Conservation (phyloP, 2,329 filamentous ascomycete genomes). For the Allantophomopsis cytisporea region DNA sequence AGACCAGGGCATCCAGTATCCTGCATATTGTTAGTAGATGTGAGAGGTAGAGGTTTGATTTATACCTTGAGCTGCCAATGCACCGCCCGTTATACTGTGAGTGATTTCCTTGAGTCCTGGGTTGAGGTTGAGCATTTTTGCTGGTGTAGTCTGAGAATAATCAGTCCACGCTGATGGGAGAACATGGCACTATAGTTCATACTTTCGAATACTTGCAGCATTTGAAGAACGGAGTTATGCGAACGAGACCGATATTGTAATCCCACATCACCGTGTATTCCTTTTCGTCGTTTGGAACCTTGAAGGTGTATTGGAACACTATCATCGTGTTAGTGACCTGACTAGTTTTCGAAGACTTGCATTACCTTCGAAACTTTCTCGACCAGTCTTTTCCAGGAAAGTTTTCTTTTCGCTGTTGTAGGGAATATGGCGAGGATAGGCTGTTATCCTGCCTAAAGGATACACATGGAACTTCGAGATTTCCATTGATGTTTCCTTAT, state of each 20-base stretch:
- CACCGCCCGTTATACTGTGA: slow-evolving; percentile 88
- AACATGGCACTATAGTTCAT: slow-evolving; percentile 11
- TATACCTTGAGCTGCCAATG: slow-evolving; percentile 76
- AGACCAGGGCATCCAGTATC: slow-evolving; percentile 91
- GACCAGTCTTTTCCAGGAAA: slow-evolving; percentile 73
- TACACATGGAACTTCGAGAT: slow-evolving; percentile 52
- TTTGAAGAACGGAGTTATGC: slow-evolving; percentile 92
- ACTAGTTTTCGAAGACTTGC: slow-evolving; percentile 4
- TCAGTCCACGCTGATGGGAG: slow-evolving; percentile 3
- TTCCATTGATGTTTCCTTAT: slow-evolving; percentile 38
- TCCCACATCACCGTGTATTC: slow-evolving; percentile 87
- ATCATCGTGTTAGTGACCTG: slow-evolving; percentile 10
- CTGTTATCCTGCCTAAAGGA: slow-evolving; percentile 47
- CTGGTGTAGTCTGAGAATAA: slow-evolving; percentile 61
- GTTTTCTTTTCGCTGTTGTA: slow-evolving; percentile 92
- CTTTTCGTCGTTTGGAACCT: slow-evolving; percentile 48
- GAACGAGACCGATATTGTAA: slow-evolving; percentile 85
- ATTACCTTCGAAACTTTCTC: slow-evolving; percentile 79
- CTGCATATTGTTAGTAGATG: slow-evolving; percentile 29
- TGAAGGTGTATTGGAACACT: slow-evolving; percentile 82
- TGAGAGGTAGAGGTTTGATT: slow-evolving; percentile 2
- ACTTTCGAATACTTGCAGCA: slow-evolving; percentile 81
- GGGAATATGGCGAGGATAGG: slow-evolving; percentile 64
- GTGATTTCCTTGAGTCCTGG: slow-evolving; percentile 77
- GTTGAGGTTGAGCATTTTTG: slow-evolving; percentile 68